Conservation (phyloP, 768 basidiomycete species). For the Tylopilus sp. region DNA sequence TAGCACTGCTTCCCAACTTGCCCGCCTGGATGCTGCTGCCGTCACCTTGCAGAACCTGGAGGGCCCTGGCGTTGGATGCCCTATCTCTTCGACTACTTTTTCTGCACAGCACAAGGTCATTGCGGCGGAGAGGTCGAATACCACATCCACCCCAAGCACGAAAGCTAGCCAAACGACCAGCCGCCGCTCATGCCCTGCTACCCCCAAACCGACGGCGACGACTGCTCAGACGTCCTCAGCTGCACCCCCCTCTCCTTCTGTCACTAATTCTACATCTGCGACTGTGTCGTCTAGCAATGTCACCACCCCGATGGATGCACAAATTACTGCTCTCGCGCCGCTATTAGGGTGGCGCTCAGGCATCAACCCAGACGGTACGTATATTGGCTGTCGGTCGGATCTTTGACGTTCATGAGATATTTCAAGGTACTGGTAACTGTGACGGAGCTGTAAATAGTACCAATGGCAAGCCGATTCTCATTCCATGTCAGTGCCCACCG, state of each 20-base stretch:
- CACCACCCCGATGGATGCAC: slow-evolving; percentile 19
- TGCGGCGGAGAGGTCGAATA: slow-evolving; percentile 10
- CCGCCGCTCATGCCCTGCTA: background rate
- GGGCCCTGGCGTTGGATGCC: slow-evolving; percentile 67
- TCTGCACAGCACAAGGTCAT: slow-evolving; percentile 34
- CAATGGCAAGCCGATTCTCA: slow-evolving; percentile 29
- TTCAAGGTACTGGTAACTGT: slow-evolving; percentile 36
- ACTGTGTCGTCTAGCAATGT: slow-evolving; percentile 3
- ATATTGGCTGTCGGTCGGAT: background rate
- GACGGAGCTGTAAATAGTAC: slow-evolving; percentile 32
- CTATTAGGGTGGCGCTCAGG: slow-evolving; percentile 53
- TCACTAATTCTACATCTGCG: slow-evolving; percentile 1
- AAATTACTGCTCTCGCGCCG: slow-evolving; percentile 48
- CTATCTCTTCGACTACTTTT: slow-evolving; percentile 62
- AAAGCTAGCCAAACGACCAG: background rate
- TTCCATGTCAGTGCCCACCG: slow-evolving; percentile 37
- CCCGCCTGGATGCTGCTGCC: slow-evolving; percentile 56
- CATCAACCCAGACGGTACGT: slow-evolving; percentile 56
- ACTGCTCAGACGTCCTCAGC: background rate
- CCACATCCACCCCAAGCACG: background rate
- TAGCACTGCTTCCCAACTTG: slow-evolving; percentile 47
- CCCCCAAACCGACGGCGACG: background rate
- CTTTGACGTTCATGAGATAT: background rate
- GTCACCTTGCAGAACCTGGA: slow-evolving; percentile 73
- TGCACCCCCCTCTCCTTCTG: background rate